A percentile compares a stretch with the other conserved stretches of the same genome.
Evolutionary conservation across 352 stramenopile species (phyloP).

Genomic region (Plasmopara halstedii): DNA sequence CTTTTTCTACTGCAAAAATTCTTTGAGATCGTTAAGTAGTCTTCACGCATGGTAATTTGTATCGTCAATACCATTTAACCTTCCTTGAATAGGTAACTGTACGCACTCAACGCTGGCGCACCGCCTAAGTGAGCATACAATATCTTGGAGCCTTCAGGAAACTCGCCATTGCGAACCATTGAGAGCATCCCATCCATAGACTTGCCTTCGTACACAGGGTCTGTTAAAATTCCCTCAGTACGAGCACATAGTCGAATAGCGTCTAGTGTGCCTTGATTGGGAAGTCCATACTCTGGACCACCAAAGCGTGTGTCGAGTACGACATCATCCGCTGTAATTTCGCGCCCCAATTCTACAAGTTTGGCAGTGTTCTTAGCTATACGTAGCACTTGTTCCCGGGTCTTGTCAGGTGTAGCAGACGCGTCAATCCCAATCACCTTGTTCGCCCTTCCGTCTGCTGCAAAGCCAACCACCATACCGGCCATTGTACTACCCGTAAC

Average conservation of each 20-base stretch:
- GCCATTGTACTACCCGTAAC: constrained; percentile 32
- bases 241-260: constrained; percentile 26
- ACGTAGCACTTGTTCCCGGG: constrained; percentile 26
- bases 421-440: constrained; percentile 33
- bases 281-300: constrained; percentile 26
- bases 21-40: too few species aligned
- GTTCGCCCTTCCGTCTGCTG: constrained; percentile 24
- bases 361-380: constrained; percentile 28
- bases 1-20: too few species aligned
- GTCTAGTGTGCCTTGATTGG: constrained; percentile 27
- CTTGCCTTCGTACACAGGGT: constrained; percentile 32
- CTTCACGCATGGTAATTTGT: too few species aligned
- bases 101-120: constrained; percentile 24
- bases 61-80: constrained; percentile 6
- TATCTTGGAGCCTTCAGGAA: constrained; percentile 26
- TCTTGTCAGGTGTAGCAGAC: constrained; percentile 26
- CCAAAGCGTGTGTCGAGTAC: constrained; percentile 28
- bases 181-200: constrained; percentile 33
- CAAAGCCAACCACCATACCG: constrained; percentile 31
- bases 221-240: constrained; percentile 28
- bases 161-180: constrained; percentile 30
- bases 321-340: constrained; percentile 24
- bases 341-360: constrained; percentile 22
- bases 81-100: constrained; percentile 32
- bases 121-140: constrained; percentile 26